Percentiles rank a stretch among this genome's conserved stretches.
phyloP scores from a whole-genome alignment of 257 asterid species.

The Lycium ferocissimum region DNA sequence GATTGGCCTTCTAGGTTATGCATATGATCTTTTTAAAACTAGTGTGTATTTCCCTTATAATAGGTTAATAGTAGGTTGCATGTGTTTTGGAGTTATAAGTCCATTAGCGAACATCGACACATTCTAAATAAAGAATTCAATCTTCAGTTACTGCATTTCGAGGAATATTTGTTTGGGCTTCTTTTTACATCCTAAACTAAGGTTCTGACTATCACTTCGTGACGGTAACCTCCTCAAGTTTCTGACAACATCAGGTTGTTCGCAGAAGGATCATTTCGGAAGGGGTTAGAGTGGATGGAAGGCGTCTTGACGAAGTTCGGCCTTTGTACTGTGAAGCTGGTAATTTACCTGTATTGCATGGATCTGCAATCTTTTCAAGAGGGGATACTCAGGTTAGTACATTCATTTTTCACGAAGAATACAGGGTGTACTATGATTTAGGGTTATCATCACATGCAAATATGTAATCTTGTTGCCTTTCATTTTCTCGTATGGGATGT shows the following conservation, averaged over 20 bases:
- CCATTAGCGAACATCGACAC: background rate
- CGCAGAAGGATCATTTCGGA: conserved; percentile 83
- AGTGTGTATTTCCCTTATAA: background rate
- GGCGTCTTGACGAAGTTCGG: conserved; percentile 89
- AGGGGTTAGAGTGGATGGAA: conserved; percentile 94
- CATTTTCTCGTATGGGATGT: conserved; percentile 8
- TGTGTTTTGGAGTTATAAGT: background rate
- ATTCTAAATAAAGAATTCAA: background rate
- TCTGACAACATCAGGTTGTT: conserved; percentile 66
- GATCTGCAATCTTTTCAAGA: conserved; percentile 86
- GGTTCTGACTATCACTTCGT: background rate
- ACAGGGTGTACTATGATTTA: background rate
- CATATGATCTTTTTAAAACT: background rate
- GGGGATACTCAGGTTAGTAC: conserved; percentile 94
- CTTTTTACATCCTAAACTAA: background rate
- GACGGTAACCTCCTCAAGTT: conserved; percentile 38
- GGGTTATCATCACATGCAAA: conserved; percentile 28
- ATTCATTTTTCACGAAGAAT: conserved; percentile 21
- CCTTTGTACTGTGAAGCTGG: conserved; percentile 94
- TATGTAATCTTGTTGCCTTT: conserved; percentile 17
- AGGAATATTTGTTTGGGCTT: conserved; percentile 1
- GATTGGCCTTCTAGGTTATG: background rate
- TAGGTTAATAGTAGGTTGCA: background rate
- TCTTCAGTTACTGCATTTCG: conserved; percentile 24
- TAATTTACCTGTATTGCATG: conserved; percentile 76